phyloP scores from a whole-genome alignment of 257 asterid species.

The Prunella vulgaris region DNA sequence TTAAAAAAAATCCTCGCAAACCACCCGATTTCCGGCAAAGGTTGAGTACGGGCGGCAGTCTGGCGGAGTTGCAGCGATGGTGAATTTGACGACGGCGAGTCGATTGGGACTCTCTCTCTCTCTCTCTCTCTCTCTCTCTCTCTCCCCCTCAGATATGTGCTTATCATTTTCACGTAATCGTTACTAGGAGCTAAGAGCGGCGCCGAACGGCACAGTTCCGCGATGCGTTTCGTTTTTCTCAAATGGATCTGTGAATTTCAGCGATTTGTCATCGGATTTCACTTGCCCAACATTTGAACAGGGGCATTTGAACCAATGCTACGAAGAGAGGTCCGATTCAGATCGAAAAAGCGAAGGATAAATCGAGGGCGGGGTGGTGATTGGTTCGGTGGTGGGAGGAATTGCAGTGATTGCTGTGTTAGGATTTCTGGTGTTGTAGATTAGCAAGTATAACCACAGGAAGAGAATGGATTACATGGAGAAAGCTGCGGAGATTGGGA shows the following conservation, averaged over 20 bases:
- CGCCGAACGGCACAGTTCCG: constrained; percentile 38
- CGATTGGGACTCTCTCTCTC: too few species aligned
- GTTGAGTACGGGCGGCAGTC: too few species aligned
- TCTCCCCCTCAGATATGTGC: too few species aligned
- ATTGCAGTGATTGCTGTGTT: constrained; percentile 35
- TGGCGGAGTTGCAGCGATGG: too few species aligned
- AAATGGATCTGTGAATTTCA: constrained; percentile 45
- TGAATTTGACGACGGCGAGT: too few species aligned
- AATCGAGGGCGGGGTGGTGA: constrained; percentile 37
- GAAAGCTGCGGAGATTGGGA: constrained; percentile 58
- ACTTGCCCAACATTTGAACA: constrained; percentile 48
- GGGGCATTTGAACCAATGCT: constrained; percentile 47
- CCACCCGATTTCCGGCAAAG: too few species aligned
- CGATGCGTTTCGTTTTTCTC: constrained; percentile 48
- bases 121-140: too few species aligned
- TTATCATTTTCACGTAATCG: too few species aligned
- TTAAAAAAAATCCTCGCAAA: too few species aligned
- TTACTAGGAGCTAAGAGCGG: constrained; percentile 15
- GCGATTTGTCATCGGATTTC: constrained; percentile 34
- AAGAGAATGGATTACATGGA: constrained; percentile 66
- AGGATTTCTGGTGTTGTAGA: constrained; percentile 35
- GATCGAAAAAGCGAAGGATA: constrained; percentile 12
- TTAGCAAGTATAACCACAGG: constrained; percentile 34
- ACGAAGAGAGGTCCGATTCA: neutral
- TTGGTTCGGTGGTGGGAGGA: constrained; percentile 55